Percentiles rank a stretch among this genome's conserved stretches.
These are phyloP conservation scores for Euphorbia tirucalli DNA, from an alignment of 345 rosid genomes.

Conservation along the genomic window DNA sequence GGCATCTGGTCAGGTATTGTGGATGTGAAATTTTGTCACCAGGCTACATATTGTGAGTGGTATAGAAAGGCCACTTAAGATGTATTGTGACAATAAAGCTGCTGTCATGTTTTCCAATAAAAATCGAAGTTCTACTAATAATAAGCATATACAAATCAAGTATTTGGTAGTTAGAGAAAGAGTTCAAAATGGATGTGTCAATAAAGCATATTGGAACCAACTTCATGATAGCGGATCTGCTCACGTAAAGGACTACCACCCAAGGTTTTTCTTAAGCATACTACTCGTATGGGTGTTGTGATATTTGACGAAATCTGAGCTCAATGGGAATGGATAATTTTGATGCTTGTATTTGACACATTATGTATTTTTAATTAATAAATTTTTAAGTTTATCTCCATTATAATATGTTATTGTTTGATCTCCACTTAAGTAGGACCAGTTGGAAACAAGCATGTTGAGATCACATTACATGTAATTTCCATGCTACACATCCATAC, in stretches of 20 bases:
- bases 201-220: not conserved
- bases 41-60: too few species aligned
- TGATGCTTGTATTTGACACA: not conserved
- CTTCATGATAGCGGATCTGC: not conserved
- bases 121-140: too few species aligned
- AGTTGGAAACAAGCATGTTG: not conserved
- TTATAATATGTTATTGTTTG: not conserved
- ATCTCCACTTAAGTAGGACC: not conserved
- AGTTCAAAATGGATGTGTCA: not conserved
- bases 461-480: too few species aligned
- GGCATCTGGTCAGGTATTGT: not conserved
- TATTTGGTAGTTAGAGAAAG: not conserved
- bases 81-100: too few species aligned
- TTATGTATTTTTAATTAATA: too few species aligned
- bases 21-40: too few species aligned
- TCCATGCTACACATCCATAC: too few species aligned
- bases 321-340: not conserved
- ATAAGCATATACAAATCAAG: too few species aligned
- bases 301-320: not conserved
- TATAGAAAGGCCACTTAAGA: too few species aligned
- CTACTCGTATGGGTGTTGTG: not conserved
- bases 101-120: too few species aligned
- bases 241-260: not conserved
- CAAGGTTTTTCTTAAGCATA: not conserved
- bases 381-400: too few species aligned